Percentiles rank a stretch among this genome's conserved stretches.
Conservation (phyloP, 2,329 filamentous ascomycete genomes). For the Chrysoporthe puriensis region DNA sequence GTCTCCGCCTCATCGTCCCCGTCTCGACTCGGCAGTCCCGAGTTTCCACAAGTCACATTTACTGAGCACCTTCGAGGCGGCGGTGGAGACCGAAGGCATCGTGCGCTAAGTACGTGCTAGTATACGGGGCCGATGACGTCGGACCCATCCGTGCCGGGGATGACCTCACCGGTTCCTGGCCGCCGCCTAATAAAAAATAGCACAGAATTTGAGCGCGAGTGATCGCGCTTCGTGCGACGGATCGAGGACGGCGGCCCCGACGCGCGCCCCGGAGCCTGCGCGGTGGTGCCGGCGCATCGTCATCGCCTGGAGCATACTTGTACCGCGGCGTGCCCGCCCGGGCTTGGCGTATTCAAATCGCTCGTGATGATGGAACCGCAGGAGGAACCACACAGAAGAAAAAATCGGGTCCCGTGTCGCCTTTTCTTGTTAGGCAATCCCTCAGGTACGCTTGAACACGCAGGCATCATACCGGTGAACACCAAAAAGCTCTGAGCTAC, state of each 20-base stretch:
- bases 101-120: background rate
- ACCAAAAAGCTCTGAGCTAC: too few relatives aligned
- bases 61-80: background rate
- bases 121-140: constrained; percentile 4
- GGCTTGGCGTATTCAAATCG: too few relatives aligned
- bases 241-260: background rate
- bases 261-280: background rate
- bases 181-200: too few relatives aligned
- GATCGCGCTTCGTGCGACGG: background rate
- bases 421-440: too few relatives aligned
- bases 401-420: too few relatives aligned
- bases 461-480: too few relatives aligned
- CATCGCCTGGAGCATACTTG: background rate
- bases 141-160: background rate
- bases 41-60: background rate
- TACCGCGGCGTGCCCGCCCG: too few relatives aligned
- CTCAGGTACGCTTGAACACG: too few relatives aligned
- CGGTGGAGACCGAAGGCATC: background rate
- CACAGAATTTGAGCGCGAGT: constrained; percentile 7
- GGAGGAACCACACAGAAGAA: too few relatives aligned
- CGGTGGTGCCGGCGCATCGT: background rate
- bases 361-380: too few relatives aligned
- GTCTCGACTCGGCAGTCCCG: background rate
- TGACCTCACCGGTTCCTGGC: background rate
- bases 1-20: background rate